A percentile compares a stretch with the other conserved stretches of the same genome.
These are phyloP conservation scores for Colletotrichum nymphaeae DNA, from an alignment of 2,329 filamentous ascomycete genomes.

Conservation along the genomic window DNA sequence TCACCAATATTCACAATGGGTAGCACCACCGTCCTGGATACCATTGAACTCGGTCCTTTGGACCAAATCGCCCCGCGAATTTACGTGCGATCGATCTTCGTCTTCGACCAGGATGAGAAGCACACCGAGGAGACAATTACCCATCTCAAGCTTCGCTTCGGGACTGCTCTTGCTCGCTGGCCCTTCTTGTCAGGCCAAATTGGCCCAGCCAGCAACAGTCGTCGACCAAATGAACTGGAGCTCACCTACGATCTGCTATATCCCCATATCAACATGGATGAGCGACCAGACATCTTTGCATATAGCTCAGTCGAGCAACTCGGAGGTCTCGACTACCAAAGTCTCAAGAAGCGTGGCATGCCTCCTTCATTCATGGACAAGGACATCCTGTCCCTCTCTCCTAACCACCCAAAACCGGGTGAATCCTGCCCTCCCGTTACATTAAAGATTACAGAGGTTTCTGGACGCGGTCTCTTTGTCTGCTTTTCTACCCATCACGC, in stretches of 20 bases:
- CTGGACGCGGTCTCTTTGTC: background rate
- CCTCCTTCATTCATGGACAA: conserved; percentile 18
- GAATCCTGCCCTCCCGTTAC: conserved; percentile 24
- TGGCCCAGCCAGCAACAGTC: background rate
- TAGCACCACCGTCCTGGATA: background rate
- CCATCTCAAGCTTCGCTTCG: background rate
- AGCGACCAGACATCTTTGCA: background rate
- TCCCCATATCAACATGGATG: background rate
- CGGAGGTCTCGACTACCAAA: background rate
- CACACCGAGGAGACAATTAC: background rate
- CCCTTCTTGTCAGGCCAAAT: conserved; percentile 25
- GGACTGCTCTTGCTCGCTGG: background rate
- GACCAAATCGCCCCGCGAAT: conserved; percentile 32
- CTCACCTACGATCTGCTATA: background rate
- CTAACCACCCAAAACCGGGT: conserved; percentile 17
- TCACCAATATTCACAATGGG: background rate
- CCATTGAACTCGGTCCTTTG: background rate
- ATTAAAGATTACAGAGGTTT: background rate
- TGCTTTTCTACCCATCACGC: conserved; percentile 53
- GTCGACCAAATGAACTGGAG: conserved; percentile 7
- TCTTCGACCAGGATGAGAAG: background rate
- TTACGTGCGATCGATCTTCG: conserved; percentile 21
- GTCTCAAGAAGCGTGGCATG: background rate
- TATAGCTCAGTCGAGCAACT: background rate
- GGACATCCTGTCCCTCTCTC: conserved; percentile 17